A percentile compares a stretch with the other conserved stretches of the same genome.
Evolutionary conservation across 495 filamentous ascomycete species (phyloP).

Genomic region (Neurospora sp.): DNA sequence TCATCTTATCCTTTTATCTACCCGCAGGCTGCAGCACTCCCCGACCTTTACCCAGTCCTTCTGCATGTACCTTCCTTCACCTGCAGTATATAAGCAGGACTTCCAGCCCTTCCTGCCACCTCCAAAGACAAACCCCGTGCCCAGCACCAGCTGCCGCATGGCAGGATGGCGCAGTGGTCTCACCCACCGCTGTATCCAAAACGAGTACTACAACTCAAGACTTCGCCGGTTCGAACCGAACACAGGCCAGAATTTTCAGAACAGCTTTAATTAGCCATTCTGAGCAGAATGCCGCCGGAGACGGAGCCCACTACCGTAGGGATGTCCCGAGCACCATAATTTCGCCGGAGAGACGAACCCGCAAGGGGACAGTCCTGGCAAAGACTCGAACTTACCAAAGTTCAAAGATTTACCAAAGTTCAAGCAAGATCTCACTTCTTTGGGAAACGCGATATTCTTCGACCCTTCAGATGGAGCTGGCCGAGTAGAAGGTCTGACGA

Average conservation of each 20-base stretch:
- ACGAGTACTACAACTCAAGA: neutral
- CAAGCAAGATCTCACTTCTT: neutral
- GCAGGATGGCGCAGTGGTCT: neutral
- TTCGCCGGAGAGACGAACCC: too few species aligned
- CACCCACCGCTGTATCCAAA: neutral
- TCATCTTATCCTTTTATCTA: neutral
- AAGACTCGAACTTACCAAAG: too few species aligned
- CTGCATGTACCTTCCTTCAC: neutral
- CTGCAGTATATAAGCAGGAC: neutral
- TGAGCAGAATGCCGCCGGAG: too few species aligned
- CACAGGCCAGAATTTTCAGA: neutral
- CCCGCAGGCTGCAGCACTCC: neutral
- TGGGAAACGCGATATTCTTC: neutral
- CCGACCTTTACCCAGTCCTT: neutral
- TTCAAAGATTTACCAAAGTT: too few species aligned
- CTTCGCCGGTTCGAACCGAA: neutral
- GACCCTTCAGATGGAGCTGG: neutral
- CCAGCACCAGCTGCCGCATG: neutral
- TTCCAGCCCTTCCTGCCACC: neutral
- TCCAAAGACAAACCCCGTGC: neutral
- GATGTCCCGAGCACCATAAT: too few species aligned
- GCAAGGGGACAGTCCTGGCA: too few species aligned
- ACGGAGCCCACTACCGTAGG: too few species aligned
- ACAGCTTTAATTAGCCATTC: too few species aligned
- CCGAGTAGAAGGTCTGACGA: neutral